Conservation (phyloP, 352 stramenopile genomes). For the Globisporangium okanoganense region DNA sequence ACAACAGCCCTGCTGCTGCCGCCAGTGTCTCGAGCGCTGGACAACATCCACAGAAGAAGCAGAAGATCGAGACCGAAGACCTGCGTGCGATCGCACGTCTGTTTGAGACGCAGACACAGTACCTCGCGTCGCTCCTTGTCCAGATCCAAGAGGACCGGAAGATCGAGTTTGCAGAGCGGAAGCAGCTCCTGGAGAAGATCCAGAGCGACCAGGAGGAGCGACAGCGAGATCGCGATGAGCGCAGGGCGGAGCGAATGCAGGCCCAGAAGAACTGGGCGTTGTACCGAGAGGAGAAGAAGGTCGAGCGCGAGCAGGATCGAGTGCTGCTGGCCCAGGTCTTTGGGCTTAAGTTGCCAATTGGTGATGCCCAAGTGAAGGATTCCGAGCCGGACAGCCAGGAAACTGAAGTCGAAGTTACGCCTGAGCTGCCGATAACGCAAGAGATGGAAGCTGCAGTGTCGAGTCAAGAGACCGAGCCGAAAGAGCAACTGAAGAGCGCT, state of each 20-base stretch:
- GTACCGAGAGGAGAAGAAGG: neutral
- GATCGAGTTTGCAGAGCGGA: neutral
- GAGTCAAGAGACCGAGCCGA: neutral
- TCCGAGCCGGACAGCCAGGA: neutral
- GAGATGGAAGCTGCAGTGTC: neutral
- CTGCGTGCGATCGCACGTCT: constrained; percentile 1
- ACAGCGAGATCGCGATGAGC: neutral
- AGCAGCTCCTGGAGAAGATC: neutral
- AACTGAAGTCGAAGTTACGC: neutral
- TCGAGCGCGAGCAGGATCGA: constrained; percentile 2
- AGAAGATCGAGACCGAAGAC: neutral
- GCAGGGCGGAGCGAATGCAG: neutral
- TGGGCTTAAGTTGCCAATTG: neutral
- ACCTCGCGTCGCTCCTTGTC: neutral
- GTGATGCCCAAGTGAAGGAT: neutral
- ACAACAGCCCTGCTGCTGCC: neutral
- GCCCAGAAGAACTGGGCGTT: neutral
- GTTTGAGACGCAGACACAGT: constrained; percentile 1
- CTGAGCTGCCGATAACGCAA: neutral
- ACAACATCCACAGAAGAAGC: neutral
- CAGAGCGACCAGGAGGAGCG: constrained; percentile 5
- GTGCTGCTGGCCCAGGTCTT: neutral
- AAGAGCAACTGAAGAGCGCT: neutral
- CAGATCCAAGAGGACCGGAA: constrained; percentile 6
- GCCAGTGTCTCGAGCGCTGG: neutral